Percentiles rank a stretch among this genome's conserved stretches.
phyloP scores from a whole-genome alignment of 768 basidiomycete genomes.

The Rhodotorula graminis region DNA sequence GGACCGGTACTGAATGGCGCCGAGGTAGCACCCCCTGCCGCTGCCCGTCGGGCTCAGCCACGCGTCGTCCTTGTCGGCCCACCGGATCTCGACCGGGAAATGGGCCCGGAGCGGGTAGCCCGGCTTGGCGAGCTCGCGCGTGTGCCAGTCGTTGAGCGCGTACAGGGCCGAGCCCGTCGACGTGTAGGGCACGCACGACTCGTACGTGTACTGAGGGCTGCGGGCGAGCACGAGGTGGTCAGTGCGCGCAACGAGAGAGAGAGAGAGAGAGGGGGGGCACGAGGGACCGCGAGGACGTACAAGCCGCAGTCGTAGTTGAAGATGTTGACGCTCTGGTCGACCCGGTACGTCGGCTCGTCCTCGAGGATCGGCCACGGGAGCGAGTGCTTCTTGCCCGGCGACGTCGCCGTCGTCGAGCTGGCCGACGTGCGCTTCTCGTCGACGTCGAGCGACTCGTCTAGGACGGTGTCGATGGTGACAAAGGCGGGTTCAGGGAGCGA shows the following conservation, averaged over 20 bases:
- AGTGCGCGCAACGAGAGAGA: neutral
- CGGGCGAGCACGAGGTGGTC: neutral
- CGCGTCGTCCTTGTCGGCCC: constrained; percentile 80
- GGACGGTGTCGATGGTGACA: neutral
- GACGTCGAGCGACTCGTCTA: neutral
- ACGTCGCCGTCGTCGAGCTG: no score
- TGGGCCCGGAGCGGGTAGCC: constrained; percentile 69
- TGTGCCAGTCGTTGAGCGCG: constrained; percentile 68
- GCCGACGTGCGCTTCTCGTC: neutral
- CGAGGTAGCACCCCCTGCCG: constrained; percentile 81
- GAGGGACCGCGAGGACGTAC: constrained; percentile 53
- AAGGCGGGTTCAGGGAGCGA: neutral
- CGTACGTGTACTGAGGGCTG: constrained; percentile 65
- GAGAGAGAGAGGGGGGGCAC: no score
- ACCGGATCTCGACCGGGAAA: constrained; percentile 88
- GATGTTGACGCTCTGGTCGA: constrained; percentile 74
- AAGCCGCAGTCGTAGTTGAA: constrained; percentile 86
- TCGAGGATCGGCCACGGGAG: constrained; percentile 32
- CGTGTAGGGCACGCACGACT: constrained; percentile 82
- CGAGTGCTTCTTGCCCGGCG: no score
- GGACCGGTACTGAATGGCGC: constrained; percentile 95
- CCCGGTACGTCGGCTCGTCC: constrained; percentile 35
- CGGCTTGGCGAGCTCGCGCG: constrained; percentile 59
- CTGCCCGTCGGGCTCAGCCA: constrained; percentile 87
- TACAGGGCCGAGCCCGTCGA: constrained; percentile 63